Percentiles rank a stretch among this genome's conserved stretches.
Conservation (phyloP, 2,329 filamentous ascomycete species). For the Chrysoporthe puriensis region DNA sequence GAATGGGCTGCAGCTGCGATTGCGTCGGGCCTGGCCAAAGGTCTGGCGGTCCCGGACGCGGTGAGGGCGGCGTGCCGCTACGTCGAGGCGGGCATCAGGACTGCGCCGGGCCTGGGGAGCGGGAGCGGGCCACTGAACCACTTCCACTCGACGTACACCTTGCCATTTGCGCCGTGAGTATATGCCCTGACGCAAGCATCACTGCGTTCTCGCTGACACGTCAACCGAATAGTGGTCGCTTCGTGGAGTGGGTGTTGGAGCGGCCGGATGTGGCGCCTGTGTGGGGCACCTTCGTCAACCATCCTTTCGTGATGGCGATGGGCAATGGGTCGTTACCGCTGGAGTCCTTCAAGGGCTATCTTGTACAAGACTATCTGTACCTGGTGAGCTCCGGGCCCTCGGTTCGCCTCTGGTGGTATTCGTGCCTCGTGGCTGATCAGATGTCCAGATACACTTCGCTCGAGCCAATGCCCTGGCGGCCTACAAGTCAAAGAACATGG, state of each 20-base stretch:
- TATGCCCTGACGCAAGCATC: no score
- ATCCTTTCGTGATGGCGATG: constrained; percentile 79
- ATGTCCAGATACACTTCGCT: constrained; percentile 75
- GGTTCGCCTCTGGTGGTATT: not conserved
- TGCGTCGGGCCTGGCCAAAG: constrained; percentile 70
- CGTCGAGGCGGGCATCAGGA: constrained; percentile 71
- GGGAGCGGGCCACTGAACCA: constrained; percentile 78
- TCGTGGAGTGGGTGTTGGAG: constrained; percentile 80
- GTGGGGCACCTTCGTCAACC: constrained; percentile 79
- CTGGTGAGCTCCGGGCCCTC: constrained; percentile 55
- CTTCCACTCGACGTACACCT: constrained; percentile 70
- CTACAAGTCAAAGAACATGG: constrained; percentile 78
- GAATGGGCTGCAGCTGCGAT: constrained; percentile 61
- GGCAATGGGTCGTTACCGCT: constrained; percentile 75
- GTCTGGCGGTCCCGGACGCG: constrained; percentile 58
- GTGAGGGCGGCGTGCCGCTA: constrained; percentile 73
- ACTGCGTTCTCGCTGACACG: not conserved
- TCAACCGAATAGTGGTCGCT: constrained; percentile 62
- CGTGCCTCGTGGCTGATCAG: constrained; percentile 7
- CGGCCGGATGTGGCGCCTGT: constrained; percentile 72
- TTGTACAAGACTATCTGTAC: constrained; percentile 92
- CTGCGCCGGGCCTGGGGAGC: constrained; percentile 63
- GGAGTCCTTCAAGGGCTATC: constrained; percentile 82
- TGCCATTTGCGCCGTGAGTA: constrained; percentile 69
- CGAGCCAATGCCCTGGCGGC: constrained; percentile 82